Conservation (phyloP, 176 grass and related monocot species). For the Musa acuminata region DNA sequence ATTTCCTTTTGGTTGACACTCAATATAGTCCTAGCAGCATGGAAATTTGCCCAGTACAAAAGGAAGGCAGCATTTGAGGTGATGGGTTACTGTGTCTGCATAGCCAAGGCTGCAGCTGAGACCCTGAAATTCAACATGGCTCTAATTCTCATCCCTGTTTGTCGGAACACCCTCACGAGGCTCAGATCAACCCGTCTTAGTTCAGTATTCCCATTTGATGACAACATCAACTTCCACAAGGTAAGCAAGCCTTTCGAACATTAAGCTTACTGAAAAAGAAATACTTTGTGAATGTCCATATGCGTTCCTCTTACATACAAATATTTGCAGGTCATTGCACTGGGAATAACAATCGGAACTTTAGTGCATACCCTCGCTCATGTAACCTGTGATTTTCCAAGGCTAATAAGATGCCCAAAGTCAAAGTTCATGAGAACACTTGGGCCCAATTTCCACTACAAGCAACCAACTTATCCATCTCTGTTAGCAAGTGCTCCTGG, state of each 20-base stretch:
- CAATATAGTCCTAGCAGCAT: slow-evolving; percentile 56
- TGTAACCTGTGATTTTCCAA: slow-evolving; percentile 90
- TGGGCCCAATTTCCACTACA: slow-evolving; percentile 54
- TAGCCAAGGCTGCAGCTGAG: slow-evolving; percentile 94
- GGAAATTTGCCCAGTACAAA: slow-evolving; percentile 90
- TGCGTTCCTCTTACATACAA: neutral
- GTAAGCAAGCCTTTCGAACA: slow-evolving; percentile 13
- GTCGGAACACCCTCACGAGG: slow-evolving; percentile 88
- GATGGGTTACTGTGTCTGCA: slow-evolving; percentile 90
- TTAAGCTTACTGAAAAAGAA: neutral
- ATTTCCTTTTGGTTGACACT: slow-evolving; percentile 52
- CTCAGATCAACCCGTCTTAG: slow-evolving; percentile 70
- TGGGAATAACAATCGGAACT: slow-evolving; percentile 54
- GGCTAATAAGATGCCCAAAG: slow-evolving; percentile 50
- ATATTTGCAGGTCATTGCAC: slow-evolving; percentile 42
- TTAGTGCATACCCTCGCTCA: slow-evolving; percentile 62
- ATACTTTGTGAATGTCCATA: neutral
- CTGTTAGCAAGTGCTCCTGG: slow-evolving; percentile 63
- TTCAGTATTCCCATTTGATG: slow-evolving; percentile 78
- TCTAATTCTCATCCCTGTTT: slow-evolving; percentile 88
- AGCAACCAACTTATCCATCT: slow-evolving; percentile 62
- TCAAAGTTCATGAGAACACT: slow-evolving; percentile 56
- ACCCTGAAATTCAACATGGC: slow-evolving; percentile 95
- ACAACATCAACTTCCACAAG: slow-evolving; percentile 99
- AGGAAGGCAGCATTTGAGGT: slow-evolving; percentile 70